These are phyloP conservation scores for Plantago coronopus DNA, from an alignment of 305 asterid species.

Conservation along the genomic window DNA sequence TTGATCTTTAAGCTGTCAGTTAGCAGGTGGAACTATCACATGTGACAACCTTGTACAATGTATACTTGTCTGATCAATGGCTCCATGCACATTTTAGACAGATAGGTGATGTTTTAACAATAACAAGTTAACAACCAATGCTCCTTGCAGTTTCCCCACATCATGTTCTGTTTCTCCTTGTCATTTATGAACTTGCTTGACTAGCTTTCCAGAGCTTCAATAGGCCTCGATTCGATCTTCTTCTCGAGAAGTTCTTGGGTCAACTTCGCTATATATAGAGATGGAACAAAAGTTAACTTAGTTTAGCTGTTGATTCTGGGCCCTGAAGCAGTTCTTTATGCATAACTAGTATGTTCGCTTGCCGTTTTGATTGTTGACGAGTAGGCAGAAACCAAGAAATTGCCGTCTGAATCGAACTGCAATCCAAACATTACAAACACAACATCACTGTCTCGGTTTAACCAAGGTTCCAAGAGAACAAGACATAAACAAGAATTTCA, in stretches of 20 bases:
- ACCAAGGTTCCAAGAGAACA: slow-evolving; percentile 29
- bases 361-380: no score
- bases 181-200: background rate
- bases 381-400: slow-evolving; percentile 4
- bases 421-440: slow-evolving; percentile 16
- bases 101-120: background rate
- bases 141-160: background rate
- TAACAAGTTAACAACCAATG: no score
- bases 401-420: slow-evolving; percentile 12
- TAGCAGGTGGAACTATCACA: background rate
- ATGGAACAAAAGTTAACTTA: no score
- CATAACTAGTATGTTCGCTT: no score
- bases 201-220: background rate
- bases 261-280: no score
- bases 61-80: background rate
- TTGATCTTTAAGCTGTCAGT: background rate
- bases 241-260: no score
- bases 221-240: no score
- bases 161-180: background rate
- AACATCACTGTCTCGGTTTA: slow-evolving; percentile 25
- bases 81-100: background rate
- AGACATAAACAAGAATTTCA: slow-evolving; percentile 17
- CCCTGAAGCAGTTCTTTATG: no score
- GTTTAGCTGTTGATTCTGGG: no score
- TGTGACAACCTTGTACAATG: slow-evolving; percentile 4